Percentiles rank a stretch among this genome's conserved stretches.
Conservation (phyloP, 164 flowering plant species). For the Warburgia ugandensis region DNA sequence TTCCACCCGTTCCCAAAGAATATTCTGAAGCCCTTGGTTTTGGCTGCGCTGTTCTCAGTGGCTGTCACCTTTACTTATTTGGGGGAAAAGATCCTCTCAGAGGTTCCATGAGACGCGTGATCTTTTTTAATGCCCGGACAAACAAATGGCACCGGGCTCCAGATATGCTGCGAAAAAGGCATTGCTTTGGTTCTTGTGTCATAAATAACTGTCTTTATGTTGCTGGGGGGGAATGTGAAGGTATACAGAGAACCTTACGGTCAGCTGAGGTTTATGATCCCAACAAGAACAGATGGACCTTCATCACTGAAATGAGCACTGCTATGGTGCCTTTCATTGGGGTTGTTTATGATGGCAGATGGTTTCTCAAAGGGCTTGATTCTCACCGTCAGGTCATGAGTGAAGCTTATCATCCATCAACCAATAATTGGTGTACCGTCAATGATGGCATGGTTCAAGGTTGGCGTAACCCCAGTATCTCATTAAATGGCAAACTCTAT, state of each 20-base stretch:
- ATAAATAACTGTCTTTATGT: constrained; percentile 89
- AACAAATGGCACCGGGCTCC: constrained; percentile 96
- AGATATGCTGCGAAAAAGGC: constrained; percentile 86
- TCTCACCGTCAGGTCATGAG: constrained; percentile 78
- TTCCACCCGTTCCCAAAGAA: constrained; percentile 86
- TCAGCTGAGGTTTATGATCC: constrained; percentile 96
- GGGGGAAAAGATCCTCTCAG: constrained; percentile 87
- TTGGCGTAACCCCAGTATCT: constrained; percentile 92
- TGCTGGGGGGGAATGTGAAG: constrained; percentile 98
- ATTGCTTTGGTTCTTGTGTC: constrained; percentile 87
- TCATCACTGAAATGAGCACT: constrained; percentile 82
- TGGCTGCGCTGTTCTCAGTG: constrained; percentile 93
- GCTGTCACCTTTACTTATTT: constrained; percentile 80
- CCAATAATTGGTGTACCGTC: constrained; percentile 54
- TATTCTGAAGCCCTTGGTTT: constrained; percentile 85
- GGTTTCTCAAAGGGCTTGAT: constrained; percentile 90
- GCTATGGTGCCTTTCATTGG: constrained; percentile 97
- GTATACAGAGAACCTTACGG: constrained; percentile 74
- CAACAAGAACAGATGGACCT: constrained; percentile 73
- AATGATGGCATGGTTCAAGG: constrained; percentile 80
- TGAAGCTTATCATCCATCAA: constrained; percentile 79
- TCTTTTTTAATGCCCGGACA: constrained; percentile 83
- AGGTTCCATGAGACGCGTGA: constrained; percentile 87
- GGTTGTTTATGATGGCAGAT: constrained; percentile 70
- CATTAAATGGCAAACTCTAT: constrained; percentile 70